Evolutionary conservation across 495 filamentous ascomycete species (phyloP), one percentile per base, ranked within the genome.

Genomic region (Trichocladium antarcticum): DNA sequence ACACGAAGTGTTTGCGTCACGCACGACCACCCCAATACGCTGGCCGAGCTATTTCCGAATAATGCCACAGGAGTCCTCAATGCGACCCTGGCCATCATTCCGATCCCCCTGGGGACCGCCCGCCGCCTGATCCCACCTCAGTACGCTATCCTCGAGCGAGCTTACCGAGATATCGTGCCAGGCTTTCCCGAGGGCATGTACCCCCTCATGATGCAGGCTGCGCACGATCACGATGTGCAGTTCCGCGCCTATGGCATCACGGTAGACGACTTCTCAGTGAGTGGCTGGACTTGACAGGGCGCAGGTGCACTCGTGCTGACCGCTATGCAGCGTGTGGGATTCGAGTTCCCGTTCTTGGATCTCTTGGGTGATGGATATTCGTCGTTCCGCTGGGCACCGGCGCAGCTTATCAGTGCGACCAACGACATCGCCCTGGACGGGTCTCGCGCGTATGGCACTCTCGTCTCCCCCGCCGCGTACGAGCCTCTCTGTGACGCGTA

Each of bases 341-440:
- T 70, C 29, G 68, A 72, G 62, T 72, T 72, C 51, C 68, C 68
- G 10, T 72, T 70, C 51, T n/a, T 72, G 10, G 65, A 67, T 43
- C 53, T 66, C 35, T 42, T 64, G 5, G 57, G 57, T 24, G 59
- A 67, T 38, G 66, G 67, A 0, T 51, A 63, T 43, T 57, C 62
- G 1, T 64, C 67, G 7, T 72, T 67, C 56, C 66, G 67, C 32
- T 72, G 68, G 68, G 63, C 63, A 3, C 62, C 61, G 3, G 57
- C 56, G 1, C 65, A 65, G 49, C 49, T 72, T 14, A 70, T 72
- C 48, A 63, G 55, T 6, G 57, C 55, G 0, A 31, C 27, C 34
- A 67, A 69, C 48, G 27, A 40, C 12, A 54, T 66, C 29, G 68
- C 68, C 20, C 42, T 72, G 15, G 53, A 58, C 9, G 68, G 67